Evolutionary conservation across 2,329 filamentous ascomycete genomes (phyloP).

Genomic region (Juglanconis oblonga): DNA sequence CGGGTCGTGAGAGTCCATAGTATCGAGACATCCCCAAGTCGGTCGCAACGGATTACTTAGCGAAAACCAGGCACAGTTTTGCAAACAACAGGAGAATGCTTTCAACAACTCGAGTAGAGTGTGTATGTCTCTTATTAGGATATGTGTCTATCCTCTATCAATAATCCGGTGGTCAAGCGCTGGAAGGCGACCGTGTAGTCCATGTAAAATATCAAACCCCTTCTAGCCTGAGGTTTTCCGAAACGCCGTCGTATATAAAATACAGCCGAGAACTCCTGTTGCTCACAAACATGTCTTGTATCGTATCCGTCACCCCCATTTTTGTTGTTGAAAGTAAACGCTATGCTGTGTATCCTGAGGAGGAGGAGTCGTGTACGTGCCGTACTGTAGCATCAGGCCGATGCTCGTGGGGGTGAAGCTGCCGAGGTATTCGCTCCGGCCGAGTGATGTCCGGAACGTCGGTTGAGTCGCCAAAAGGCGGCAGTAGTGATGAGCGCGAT

Average conservation of each 20-base stretch:
- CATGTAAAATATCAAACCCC: not conserved
- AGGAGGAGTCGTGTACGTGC: slow-evolving; percentile 11
- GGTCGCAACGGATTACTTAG: no score
- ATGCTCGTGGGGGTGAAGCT: not conserved
- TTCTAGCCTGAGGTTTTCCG: not conserved
- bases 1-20: not conserved
- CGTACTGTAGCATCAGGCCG: slow-evolving; percentile 3
- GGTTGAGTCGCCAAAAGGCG: not conserved
- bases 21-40: not conserved
- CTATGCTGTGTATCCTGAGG: slow-evolving; percentile 15
- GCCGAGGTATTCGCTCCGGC: not conserved
- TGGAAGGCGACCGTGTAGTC: slow-evolving; percentile 8
- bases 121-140: not conserved
- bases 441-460: not conserved
- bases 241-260: slow-evolving; percentile 6
- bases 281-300: not conserved
- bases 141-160: slow-evolving; percentile 14
- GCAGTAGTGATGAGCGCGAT: not conserved
- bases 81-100: no score
- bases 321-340: slow-evolving; percentile 14
- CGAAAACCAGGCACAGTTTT: no score
- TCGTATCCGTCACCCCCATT: not conserved
- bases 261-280: slow-evolving; percentile 4
- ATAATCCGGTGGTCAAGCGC: slow-evolving; percentile 3
- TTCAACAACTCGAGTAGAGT: not conserved